Evolutionary conservation across 495 filamentous ascomycete species (phyloP), one percentile per base, ranked within the genome.

Genomic region (Penicillium cosmopolitanum): DNA sequence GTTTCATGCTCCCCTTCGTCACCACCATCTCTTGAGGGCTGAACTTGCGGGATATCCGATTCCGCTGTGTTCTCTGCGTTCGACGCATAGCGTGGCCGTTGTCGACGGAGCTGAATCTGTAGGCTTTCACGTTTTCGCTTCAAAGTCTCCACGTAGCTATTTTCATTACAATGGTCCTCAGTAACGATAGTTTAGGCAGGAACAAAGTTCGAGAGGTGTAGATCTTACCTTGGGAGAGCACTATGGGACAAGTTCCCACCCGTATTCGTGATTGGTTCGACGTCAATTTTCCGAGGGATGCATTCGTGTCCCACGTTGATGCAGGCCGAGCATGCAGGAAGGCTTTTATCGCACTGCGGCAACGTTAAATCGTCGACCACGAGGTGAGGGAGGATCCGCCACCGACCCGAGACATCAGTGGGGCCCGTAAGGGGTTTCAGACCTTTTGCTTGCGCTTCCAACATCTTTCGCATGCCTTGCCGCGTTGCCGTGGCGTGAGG

Each of bases 381-480:
- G 35, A 38, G 35, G 35, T n/a, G 15, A 38, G 35, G 35, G 35
- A 38, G 11, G 35, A n/a, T n/a, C 10, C 11, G 35, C 10, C 10
- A 38, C 15, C 25, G 25, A n/a, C 35, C 35, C 35, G 35, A 38
- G 35, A 38, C 35, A 38, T 10, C 35, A 9, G 35, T 38, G 35
- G 35, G 35, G 35, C 5, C 35, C 35, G 35, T 38, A 31, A 55
- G 9, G 34, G 35, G 46, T 18, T 42, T 21, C 55, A 16, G 19
- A 69, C 69, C 69, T 69, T 72, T 56, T 72, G 66, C 50, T 72
- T 72, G 44, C 66, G 66, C 38, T 72, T 72, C 66, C 69, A 69
- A 51, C 69, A 72, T 48, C 69, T 56, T 42, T 72, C 66, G 28
- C 69, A 72, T 2, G 69, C 69, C 36, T 72, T 64, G 28, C 51